Conservation (phyloP, 2,329 filamentous ascomycete species). For the Fusarium irregulare region DNA sequence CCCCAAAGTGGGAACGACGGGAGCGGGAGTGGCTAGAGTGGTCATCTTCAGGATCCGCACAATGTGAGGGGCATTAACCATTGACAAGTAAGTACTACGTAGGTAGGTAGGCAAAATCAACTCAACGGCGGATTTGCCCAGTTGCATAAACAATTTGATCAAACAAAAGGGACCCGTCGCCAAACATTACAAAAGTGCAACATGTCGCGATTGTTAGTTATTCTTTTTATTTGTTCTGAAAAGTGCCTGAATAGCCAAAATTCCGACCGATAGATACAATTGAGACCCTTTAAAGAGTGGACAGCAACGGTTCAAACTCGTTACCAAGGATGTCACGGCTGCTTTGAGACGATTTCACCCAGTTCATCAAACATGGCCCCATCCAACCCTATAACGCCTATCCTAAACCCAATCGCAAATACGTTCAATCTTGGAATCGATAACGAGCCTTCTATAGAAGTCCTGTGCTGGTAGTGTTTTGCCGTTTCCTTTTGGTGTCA, state of each 20-base stretch:
- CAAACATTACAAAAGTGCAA: neutral
- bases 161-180: neutral
- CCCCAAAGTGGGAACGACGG: conserved; percentile 7
- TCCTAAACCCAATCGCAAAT: conserved; percentile 12
- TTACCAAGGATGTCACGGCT: conserved; percentile 9
- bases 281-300: conserved; percentile 25
- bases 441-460: conserved; percentile 12
- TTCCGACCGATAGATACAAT: conserved; percentile 4
- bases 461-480: conserved; percentile 8
- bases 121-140: too few relatives aligned
- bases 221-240: neutral
- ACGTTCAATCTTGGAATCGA: conserved; percentile 40
- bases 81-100: neutral
- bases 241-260: conserved; percentile 13
- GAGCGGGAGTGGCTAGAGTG: conserved; percentile 13
- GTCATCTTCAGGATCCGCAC: conserved; percentile 18
- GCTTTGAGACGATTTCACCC: conserved; percentile 6
- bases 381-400: conserved; percentile 33
- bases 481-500: neutral
- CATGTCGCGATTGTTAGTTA: neutral
- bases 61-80: conserved; percentile 15
- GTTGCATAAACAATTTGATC: neutral
- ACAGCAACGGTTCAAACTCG: conserved; percentile 22
- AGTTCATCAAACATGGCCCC: conserved; percentile 32
- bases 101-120: neutral